A percentile compares a stretch with the other conserved stretches of the same genome.
Evolutionary conservation across 2,329 filamentous ascomycete species (phyloP).

Genomic region (Stylonectria norvegica): DNA sequence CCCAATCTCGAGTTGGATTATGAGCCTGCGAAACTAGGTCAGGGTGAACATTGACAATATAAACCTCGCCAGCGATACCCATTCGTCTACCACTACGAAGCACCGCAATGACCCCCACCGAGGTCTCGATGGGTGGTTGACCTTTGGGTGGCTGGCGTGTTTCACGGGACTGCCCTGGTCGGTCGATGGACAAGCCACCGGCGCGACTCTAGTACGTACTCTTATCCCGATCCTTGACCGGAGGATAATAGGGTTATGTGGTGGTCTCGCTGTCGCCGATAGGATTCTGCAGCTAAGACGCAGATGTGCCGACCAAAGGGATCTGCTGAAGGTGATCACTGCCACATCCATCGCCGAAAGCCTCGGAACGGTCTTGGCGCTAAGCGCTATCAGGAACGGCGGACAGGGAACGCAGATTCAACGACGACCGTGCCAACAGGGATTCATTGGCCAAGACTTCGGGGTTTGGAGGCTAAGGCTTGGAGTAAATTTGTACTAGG

Average conservation of each 20-base stretch:
- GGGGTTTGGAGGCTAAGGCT: background rate
- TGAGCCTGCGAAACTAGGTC: slow-evolving; percentile 3
- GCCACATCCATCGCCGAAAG: slow-evolving; percentile 12
- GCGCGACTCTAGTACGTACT: slow-evolving; percentile 11
- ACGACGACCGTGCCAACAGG: slow-evolving; percentile 13
- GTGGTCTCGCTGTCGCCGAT: slow-evolving; percentile 22
- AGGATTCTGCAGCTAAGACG: slow-evolving; percentile 18
- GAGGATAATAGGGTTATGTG: slow-evolving; percentile 11
- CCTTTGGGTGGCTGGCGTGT: no score
- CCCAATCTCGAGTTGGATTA: slow-evolving; percentile 7
- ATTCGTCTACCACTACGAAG: background rate
- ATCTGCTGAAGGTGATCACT: slow-evolving; percentile 22
- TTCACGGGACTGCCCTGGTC: slow-evolving; percentile 11
- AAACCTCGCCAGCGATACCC: slow-evolving; percentile 6
- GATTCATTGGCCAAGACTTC: background rate
- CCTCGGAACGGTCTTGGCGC: slow-evolving; percentile 7
- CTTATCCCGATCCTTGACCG: slow-evolving; percentile 18
- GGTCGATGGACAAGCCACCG: slow-evolving; percentile 7
- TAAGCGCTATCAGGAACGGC: slow-evolving; percentile 23
- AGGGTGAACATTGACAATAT: slow-evolving; percentile 9
- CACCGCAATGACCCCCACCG: background rate
- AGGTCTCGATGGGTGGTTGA: no score
- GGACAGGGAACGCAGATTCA: slow-evolving; percentile 20
- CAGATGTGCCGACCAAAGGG: slow-evolving; percentile 16
- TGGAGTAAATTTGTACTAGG: background rate